Conservation (phyloP, 805 yeast species). For the Torulaspora indica region DNA sequence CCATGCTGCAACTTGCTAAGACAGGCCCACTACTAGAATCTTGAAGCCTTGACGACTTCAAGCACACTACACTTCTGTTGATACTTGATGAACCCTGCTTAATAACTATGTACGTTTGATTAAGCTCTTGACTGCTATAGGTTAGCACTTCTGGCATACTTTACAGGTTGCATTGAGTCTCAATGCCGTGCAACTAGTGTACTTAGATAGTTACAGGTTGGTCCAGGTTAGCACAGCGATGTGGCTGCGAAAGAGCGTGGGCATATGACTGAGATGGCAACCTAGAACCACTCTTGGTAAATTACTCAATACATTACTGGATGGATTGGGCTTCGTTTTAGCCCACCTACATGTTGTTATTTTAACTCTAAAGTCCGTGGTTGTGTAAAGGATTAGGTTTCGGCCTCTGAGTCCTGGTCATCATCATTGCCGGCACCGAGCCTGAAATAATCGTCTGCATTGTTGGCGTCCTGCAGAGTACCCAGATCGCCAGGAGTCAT, state of each 20-base stretch:
- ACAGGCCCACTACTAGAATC: background rate
- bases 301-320: too few relatives aligned
- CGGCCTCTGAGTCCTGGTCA: constrained; percentile 42
- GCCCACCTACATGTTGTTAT: too few relatives aligned
- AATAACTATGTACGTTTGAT: constrained; percentile 4
- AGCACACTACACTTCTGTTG: background rate
- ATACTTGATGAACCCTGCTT: background rate
- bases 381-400: background rate
- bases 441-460: constrained; percentile 71
- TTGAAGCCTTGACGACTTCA: background rate
- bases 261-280: background rate
- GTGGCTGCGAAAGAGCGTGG: background rate
- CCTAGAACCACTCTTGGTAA: too few relatives aligned
- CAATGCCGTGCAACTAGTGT: background rate
- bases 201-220: background rate
- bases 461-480: constrained; percentile 85
- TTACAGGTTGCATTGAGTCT: background rate
- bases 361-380: too few relatives aligned
- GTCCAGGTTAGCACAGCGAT: background rate
- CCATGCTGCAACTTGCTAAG: background rate
- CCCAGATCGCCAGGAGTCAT: constrained; percentile 99
- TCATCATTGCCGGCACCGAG: constrained; percentile 36
- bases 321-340: too few relatives aligned
- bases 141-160: too few relatives aligned
- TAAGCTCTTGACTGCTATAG: background rate